Conservation (phyloP, 2,329 filamentous ascomycete genomes). For the Pseudogymnoascus sp. region DNA sequence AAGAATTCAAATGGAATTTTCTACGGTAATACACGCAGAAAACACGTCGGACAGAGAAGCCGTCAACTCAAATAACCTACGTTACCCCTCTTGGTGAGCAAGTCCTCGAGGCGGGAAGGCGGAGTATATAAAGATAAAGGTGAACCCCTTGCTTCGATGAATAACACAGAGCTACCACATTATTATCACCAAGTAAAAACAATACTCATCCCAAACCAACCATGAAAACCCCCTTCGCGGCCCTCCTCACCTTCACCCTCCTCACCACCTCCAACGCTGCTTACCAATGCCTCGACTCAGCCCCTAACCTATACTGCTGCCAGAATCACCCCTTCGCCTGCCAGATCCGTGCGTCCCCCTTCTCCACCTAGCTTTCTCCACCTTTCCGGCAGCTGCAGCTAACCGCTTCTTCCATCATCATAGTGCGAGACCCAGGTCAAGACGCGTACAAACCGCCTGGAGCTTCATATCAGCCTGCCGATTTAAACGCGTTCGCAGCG, state of each 20-base stretch:
- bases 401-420: not conserved
- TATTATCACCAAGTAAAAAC: not conserved
- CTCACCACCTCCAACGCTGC: not conserved
- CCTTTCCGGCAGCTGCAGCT: not conserved
- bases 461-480: not conserved
- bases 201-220: not conserved
- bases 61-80: constrained; percentile 1
- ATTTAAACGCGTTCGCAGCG: not conserved
- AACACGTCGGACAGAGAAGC: not conserved
- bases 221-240: not conserved
- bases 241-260: not conserved
- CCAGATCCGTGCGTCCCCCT: not conserved
- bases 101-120: not conserved
- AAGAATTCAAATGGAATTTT: not conserved
- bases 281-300: not conserved
- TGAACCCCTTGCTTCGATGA: not conserved
- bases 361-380: too few relatives aligned
- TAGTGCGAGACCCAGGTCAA: not conserved
- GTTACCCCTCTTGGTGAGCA: not conserved
- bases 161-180: not conserved
- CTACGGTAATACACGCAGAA: not conserved
- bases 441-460: not conserved
- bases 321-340: not conserved
- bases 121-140: not conserved
- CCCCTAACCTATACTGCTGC: not conserved